These are phyloP conservation scores for Plenodomus biglobosus DNA, from an alignment of 2,329 filamentous ascomycete genomes.

Conservation along the genomic window DNA sequence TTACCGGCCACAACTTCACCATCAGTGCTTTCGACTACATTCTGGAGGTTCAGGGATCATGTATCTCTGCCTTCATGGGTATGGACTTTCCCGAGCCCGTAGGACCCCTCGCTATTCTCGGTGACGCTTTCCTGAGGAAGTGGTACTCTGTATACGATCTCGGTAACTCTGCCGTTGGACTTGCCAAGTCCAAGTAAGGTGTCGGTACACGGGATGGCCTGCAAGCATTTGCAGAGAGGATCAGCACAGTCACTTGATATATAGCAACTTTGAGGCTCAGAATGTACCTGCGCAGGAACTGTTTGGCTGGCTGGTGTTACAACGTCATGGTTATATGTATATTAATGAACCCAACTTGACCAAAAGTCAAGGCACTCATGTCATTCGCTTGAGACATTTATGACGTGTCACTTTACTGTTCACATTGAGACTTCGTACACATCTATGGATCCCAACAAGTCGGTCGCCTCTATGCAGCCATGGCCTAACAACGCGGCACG, in stretches of 20 bases:
- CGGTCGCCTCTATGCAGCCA: neutral
- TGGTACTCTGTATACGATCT: conserved; percentile 98
- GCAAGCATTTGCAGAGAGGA: neutral
- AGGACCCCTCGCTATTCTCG: conserved; percentile 91
- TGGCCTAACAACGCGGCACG: neutral
- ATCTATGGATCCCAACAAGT: neutral
- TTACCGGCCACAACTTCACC: conserved; percentile 89
- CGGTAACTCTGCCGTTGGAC: conserved; percentile 81
- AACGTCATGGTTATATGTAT: conserved; percentile 12
- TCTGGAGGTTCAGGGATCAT: conserved; percentile 90
- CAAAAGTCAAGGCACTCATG: neutral
- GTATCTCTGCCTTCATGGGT: conserved; percentile 96
- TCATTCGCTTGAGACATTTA: neutral
- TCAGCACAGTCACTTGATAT: conserved; percentile 5
- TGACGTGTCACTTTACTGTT: neutral
- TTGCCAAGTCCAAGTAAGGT: conserved; percentile 76
- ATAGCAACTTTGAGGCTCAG: conserved; percentile 21
- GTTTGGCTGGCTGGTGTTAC: conserved; percentile 11
- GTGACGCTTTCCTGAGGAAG: conserved; percentile 77
- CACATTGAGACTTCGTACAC: neutral
- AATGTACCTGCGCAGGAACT: conserved; percentile 22
- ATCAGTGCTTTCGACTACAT: conserved; percentile 91
- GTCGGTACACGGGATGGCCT: neutral
- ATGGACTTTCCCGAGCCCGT: conserved; percentile 83
- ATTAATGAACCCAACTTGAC: conserved; percentile 16